Percentiles rank a stretch among this genome's conserved stretches.
Evolutionary conservation across 2,329 filamentous ascomycete genomes (phyloP).

Genomic region (Aspergillus sp.): DNA sequence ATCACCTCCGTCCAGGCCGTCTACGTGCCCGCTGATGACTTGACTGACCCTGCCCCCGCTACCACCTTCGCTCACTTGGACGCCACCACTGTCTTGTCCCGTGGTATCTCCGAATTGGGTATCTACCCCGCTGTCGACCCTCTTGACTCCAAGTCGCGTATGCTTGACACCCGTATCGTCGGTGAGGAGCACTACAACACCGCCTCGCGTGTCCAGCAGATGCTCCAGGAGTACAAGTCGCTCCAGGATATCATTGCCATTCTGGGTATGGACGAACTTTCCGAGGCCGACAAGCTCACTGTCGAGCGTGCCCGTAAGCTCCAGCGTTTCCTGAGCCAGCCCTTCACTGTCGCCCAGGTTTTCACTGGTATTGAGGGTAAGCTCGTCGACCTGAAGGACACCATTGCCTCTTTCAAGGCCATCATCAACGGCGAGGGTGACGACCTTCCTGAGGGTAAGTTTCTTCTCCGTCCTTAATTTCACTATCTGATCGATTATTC

Average conservation of each 20-base stretch:
- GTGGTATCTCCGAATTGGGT: slow-evolving; percentile 99
- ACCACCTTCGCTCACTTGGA: slow-evolving; percentile 99
- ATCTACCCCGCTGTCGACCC: slow-evolving; percentile 99
- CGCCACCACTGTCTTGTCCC: slow-evolving; percentile 99
- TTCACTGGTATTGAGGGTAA: slow-evolving; percentile 81
- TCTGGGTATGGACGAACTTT: slow-evolving; percentile 99
- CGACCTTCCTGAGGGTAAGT: slow-evolving; percentile 80
- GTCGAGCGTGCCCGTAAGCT: slow-evolving; percentile 99
- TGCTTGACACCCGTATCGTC: slow-evolving; percentile 97
- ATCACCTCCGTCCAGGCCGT: slow-evolving; percentile 99
- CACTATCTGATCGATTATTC: background rate
- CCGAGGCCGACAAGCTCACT: slow-evolving; percentile 97
- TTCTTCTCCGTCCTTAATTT: background rate
- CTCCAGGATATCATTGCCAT: slow-evolving; percentile 99
- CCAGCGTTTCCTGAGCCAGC: slow-evolving; percentile 99
- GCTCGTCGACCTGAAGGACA: slow-evolving; percentile 98
- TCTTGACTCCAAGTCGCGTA: slow-evolving; percentile 98
- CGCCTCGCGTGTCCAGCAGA: slow-evolving; percentile 94
- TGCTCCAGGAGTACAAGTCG: slow-evolving; percentile 99
- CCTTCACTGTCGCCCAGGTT: slow-evolving; percentile 80
- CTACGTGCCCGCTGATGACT: slow-evolving; percentile 99
- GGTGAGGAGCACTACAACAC: slow-evolving; percentile 96
- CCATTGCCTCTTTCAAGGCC: slow-evolving; percentile 93
- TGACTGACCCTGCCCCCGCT: slow-evolving; percentile 98
- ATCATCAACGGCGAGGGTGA: slow-evolving; percentile 95